Evolutionary conservation across 805 yeast genomes (phyloP).

Genomic region (Wickerhamomyces silvicola): DNA sequence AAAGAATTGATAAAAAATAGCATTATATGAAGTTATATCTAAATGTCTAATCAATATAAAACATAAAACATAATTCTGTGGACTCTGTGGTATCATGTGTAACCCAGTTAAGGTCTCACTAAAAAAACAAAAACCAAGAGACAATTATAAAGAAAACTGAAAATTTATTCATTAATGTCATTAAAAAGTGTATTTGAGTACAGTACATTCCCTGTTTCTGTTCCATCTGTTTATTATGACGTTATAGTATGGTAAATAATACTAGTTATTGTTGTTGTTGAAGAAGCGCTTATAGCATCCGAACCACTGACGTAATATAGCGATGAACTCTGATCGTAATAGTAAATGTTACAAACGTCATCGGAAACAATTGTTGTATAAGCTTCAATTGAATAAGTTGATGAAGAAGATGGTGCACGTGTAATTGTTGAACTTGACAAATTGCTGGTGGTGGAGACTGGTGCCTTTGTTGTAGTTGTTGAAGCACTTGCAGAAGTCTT

Average conservation of each 20-base stretch:
- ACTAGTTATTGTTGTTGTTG: slow-evolving; percentile 22
- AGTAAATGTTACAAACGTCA: slow-evolving; percentile 24
- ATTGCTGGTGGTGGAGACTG: slow-evolving; percentile 6
- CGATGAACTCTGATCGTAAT: slow-evolving; percentile 15
- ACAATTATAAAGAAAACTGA: too few species aligned
- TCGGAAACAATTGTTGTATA: slow-evolving; percentile 17
- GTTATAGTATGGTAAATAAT: slow-evolving; percentile 18
- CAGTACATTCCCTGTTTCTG: slow-evolving; percentile 3
- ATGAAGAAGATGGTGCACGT: slow-evolving; percentile 4
- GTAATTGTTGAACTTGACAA: slow-evolving; percentile 2
- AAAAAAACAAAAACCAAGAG: too few species aligned
- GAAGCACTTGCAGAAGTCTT: slow-evolving; percentile 2
- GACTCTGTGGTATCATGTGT: too few species aligned
- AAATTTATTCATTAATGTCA: too few species aligned
- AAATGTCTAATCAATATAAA: too few species aligned
- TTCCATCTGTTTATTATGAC: background rate
- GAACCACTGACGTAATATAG: slow-evolving; percentile 21
- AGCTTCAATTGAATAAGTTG: background rate
- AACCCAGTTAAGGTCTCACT: too few species aligned
- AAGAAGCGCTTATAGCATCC: slow-evolving; percentile 22
- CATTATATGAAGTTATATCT: too few species aligned
- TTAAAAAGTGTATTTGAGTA: background rate
- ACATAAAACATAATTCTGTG: too few species aligned
- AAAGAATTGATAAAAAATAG: too few species aligned
- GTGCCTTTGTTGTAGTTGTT: slow-evolving; percentile 7